Evolutionary conservation across 2,329 filamentous ascomycete genomes (phyloP), one percentile per base, ranked within the genome.

Genomic region (Ceratocystis albifundus): DNA sequence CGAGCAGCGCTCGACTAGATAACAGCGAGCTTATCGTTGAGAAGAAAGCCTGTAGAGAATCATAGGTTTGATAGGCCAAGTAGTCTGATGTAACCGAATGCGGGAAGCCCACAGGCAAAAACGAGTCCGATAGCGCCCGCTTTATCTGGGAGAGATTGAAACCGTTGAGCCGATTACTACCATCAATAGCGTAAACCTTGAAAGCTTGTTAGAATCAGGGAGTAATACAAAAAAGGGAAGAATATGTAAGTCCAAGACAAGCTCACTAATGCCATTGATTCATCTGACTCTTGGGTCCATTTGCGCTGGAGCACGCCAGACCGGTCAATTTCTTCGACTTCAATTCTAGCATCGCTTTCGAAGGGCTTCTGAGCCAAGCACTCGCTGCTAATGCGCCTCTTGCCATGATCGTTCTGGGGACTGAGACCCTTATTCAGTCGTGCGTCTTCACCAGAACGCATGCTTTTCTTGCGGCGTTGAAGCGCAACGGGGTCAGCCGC

Each of bases 11-110:
- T 66, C 91, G 82, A 66, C 87, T 93, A 57, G 91, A 88, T 20
- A 96, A 79, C 15, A 96, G 80, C 1, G 86, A 84, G 5, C 88
- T 88, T 72, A 94, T 92, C 62, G 88, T 89, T 55, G 87, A 90
- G 65, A 88, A 89, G 75, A 94, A 93, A 32, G 89, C 89, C 75
- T 94, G 89, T 1, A 93, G 80, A 0, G 89, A 92, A 76, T 94
- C 89, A 72, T 78, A 85, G 61, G 79, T 79, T 71, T 81, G 86
- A 74, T 83, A 95, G 77, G 87, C 80, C 3, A 90, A 79, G 75
- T 96, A 96, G 75, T 96, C 91, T 15, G 84, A 78, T 1, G 88
- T 93, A 36, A 96, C 92, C 62, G 87, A 94, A 70, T 91, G 84
- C 0, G 91, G 92, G 74, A 88, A 96, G n/a, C 91, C 91, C 1